Conservation (phyloP, 2,329 filamentous ascomycete species). For the Colletotrichum endophyticum region DNA sequence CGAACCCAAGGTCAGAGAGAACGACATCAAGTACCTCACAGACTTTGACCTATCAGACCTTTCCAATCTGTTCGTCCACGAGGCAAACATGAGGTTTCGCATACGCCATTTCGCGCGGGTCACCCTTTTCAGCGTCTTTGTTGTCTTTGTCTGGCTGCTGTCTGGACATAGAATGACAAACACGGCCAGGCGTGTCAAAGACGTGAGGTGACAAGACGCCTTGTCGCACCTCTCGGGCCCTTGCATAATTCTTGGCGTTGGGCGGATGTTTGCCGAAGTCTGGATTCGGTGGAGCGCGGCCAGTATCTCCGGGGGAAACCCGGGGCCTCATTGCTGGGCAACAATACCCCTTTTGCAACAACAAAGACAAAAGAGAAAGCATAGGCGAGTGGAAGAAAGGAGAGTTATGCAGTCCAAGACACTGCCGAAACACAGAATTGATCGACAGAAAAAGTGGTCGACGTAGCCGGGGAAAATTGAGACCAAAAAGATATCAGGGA, state of each 20-base stretch:
- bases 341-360: neutral
- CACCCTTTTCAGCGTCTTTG: conserved; percentile 45
- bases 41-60: conserved; percentile 49
- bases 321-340: neutral
- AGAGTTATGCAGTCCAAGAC: neutral
- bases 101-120: conserved; percentile 45
- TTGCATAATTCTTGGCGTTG: conserved; percentile 11
- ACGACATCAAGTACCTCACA: conserved; percentile 63
- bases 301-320: neutral
- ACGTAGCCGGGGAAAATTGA: neutral
- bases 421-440: neutral
- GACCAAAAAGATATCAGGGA: neutral
- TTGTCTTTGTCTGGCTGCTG: conserved; percentile 47
- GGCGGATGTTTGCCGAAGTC: neutral
- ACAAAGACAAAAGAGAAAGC: neutral
- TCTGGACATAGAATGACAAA: conserved; percentile 37
- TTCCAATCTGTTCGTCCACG: conserved; percentile 37
- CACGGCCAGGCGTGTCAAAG: conserved; percentile 17
- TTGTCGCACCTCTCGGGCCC: neutral
- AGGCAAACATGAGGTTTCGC: conserved; percentile 27
- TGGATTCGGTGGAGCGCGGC: neutral
- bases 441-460: neutral
- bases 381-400: neutral
- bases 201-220: neutral
- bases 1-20: conserved; percentile 63